Base-by-base conservation (phyloP, 306 rosid species). In the Dryas alaskensis region DNA sequence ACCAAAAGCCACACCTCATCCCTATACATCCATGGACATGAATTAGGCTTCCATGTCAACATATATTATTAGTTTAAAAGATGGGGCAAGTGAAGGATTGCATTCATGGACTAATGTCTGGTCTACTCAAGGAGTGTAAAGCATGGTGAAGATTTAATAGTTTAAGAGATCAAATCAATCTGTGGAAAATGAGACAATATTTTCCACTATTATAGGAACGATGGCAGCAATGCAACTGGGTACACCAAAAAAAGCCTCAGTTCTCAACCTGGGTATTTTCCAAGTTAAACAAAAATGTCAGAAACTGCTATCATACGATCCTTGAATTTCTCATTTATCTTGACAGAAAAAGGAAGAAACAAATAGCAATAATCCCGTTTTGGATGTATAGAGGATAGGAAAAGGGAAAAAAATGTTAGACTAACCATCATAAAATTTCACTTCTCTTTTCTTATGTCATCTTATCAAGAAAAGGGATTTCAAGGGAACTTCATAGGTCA, bases 1-100 rank as follows among this genome's bases (percentile, higher is more conserved):
- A 63, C 65, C 82, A 74, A 79, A 80, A 51, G 87, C 77, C 84
- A 80, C 60, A 79, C 67, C 44, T 79, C 78, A 76, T 76, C 72
- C 81, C 84, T 57, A 83, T 62, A 79, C 53, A 84, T 74, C 79
- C 80, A 80, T n/a, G 72, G 75, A 51, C 73, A 80, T 72, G 47
- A 63, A 69, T 80, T 72, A 76, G 74, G 67, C 78, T 37, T 25
- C n/a, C 49, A 60, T 11, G 49, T 8, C 60, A 70, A 47, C 10
- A 55, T 31, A 52, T 12, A 39, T 43, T 22, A 47, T 50, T 50
- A 14, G 59, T 45, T 74, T 51, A 19, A 25, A 50, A 43, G 62
- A 43, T 47, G 51, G 31, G 10, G 45, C 48, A 45, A 43, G 22
- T 49, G 9, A 39, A 70, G 59, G 44, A 54, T 14, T 14, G 68